Evolutionary conservation across 2,329 filamentous ascomycete genomes (phyloP), one percentile per base, ranked within the genome.

Genomic region (Paraconiothyrium sp.): DNA sequence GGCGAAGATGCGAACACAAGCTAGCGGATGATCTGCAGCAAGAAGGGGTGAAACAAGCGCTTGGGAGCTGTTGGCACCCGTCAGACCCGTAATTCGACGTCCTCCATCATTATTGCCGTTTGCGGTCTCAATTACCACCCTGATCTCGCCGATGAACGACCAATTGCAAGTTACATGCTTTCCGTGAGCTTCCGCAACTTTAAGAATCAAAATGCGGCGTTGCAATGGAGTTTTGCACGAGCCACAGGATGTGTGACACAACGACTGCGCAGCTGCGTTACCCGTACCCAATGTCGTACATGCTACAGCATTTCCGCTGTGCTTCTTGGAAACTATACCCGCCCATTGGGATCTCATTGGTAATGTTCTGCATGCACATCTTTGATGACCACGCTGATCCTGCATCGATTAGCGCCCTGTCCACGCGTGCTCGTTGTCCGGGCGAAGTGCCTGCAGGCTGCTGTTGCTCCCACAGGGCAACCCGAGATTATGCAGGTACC

Each of bases 371-470:
- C 69, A 67, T 64, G 65, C 62, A 57, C 67, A 62, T 65, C 27
- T 67, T 67, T 47, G 35, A 62, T 59, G 62, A 63, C 41, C 60
- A 52, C 35, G 61, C 46, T 50, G 39, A 34, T 59, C 47, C 37
- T 44, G 32, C 41, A 58, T 50, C 73, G 72, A 74, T 76, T 76
- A 70, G 70, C 64, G 63, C 39, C 24, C 37, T 57, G 39, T 43
- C 59, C 50, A 50, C 48, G 54, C 43, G 41, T 24, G 8, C 54
- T 32, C 50, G 50, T 54, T 41, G 43, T 55, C 27, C 27, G 16
- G 22, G 51, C 27, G 39, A 22, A 30, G 32, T 37, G 54, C 54
- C 32, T 69, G 67, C 62, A 63, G 51, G 65, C 62, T 57, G 59
- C 65, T 61, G 67, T 69, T 51, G 57, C 62, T 66, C 68, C 67